Evolutionary conservation across 352 stramenopile genomes (phyloP), one percentile per base, ranked within the genome.

Genomic region (Hyaloperonospora arabidopsidis): DNA sequence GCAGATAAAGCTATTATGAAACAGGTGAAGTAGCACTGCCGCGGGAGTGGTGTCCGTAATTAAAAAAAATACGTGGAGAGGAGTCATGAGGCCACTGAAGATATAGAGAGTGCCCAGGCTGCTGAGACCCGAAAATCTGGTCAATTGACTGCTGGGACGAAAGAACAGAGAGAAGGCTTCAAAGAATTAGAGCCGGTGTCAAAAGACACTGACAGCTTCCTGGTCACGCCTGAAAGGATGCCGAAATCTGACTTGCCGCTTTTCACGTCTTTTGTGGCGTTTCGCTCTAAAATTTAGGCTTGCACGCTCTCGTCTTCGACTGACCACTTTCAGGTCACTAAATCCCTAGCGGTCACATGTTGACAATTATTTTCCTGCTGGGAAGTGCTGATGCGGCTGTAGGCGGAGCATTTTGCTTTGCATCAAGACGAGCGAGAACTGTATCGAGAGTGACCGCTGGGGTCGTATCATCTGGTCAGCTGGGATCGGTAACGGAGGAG

Each of bases 21-120:
- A 17, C 65, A 91, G 2, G 79, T 93, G 12, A 89, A 89, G 58
- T 76, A 88, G 49, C 99, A 99, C 73, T 98, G 93, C 45, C 84
- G 96, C 48, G 97, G 99, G 69, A 96, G 89, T 50, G 97, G 97
- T 47, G 96, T 99, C 15, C 91, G 97, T 44, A 98, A 97, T 57
- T 65, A 99, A 5, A 83, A 98, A 62, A 98, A 99, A 68, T 87
- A 98, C 55, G 96, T 99, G 32, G 95, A 98, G 58, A 98, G 97
- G 61, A 97, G 99, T 25, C 79, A 98, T 14, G 87, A 98, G 59
- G 76, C 98, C 45, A 95, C 99, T n/a, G 78, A 96, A 52, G 79
- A 87, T 32, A 68, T 88, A n/a, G 82, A 89, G 40, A 71, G 58
- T 18, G 60, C 67, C 1, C 63, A 68, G 39, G 50, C 45, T 12